Evolutionary conservation across 2,329 filamentous ascomycete genomes (phyloP).

Genomic region (Ceratocystis alfenasii): DNA sequence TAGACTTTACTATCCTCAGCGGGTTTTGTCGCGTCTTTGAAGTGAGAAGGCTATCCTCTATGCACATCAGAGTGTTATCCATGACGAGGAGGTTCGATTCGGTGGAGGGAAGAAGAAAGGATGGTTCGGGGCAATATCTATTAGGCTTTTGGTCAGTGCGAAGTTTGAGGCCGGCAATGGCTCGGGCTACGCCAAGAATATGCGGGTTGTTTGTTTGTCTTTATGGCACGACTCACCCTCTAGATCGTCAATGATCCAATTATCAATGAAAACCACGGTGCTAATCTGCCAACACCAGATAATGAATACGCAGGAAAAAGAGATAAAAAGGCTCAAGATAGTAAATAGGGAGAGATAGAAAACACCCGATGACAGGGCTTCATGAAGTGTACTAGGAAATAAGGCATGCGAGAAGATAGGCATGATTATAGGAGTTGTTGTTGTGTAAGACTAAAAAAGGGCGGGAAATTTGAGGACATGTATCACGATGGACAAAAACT

Average conservation of each 20-base stretch:
- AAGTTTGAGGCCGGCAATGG: neutral
- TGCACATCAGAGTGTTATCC: constrained; percentile 5
- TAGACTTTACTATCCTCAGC: neutral
- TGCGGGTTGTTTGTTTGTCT: neutral
- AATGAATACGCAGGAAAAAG: neutral
- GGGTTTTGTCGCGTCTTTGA: neutral
- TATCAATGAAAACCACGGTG: neutral
- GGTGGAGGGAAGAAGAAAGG: neutral
- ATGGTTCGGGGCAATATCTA: neutral
- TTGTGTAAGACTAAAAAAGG: neutral
- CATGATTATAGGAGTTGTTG: neutral
- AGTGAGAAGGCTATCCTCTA: neutral
- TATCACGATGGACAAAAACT: neutral
- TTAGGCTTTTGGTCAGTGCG: neutral
- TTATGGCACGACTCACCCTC: neutral
- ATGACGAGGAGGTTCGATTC: neutral
- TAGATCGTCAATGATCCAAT: neutral
- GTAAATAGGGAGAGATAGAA: neutral
- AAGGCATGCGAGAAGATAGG: neutral
- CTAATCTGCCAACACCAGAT: neutral
- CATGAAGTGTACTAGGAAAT: neutral
- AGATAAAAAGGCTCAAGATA: constrained; percentile 1
- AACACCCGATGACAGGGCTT: neutral
- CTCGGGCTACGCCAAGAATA: neutral
- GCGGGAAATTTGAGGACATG: neutral